Conservation (phyloP, 768 basidiomycete species). For the Pleurotus cornucopiae region DNA sequence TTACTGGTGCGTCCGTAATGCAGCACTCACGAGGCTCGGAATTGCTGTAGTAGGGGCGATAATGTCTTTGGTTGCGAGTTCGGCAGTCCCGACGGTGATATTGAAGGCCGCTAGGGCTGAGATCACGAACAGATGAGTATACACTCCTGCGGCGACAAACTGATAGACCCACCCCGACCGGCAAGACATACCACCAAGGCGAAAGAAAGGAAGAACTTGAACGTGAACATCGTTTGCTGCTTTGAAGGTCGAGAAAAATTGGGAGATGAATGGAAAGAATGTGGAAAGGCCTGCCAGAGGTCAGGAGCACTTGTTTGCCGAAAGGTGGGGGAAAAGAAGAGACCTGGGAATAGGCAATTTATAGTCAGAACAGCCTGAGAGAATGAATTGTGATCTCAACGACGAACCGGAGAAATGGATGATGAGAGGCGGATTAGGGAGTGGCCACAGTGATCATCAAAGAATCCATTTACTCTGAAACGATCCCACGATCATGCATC, state of each 20-base stretch:
- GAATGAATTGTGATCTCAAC: neutral
- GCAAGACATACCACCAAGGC: conserved; percentile 10
- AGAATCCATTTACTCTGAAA: no score
- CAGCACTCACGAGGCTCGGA: no score
- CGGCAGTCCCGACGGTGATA: conserved; percentile 4
- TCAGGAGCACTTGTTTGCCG: conserved; percentile 6
- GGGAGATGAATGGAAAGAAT: conserved; percentile 1
- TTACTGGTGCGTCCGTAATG: no score
- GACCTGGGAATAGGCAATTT: conserved; percentile 1
- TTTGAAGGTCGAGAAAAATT: neutral
- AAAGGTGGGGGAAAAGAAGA: neutral
- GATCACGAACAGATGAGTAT: neutral
- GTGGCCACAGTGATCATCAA: no score
- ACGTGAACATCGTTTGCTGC: conserved; percentile 1
- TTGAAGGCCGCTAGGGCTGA: conserved; percentile 10
- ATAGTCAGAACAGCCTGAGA: conserved; percentile 4
- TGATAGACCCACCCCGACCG: conserved; percentile 10
- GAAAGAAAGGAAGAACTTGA: conserved; percentile 7
- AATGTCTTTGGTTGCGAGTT: neutral
- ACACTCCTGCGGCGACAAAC: neutral
- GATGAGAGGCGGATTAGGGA: no score
- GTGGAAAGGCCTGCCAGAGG: conserved; percentile 13
- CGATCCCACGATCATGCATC: no score
- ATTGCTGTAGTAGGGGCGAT: neutral
- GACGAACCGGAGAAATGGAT: conserved; percentile 1